Percentiles rank a stretch among this genome's conserved stretches.
These are phyloP conservation scores for Vigna reflexopilosa DNA, from an alignment of 306 rosid species.

Conservation along the genomic window DNA sequence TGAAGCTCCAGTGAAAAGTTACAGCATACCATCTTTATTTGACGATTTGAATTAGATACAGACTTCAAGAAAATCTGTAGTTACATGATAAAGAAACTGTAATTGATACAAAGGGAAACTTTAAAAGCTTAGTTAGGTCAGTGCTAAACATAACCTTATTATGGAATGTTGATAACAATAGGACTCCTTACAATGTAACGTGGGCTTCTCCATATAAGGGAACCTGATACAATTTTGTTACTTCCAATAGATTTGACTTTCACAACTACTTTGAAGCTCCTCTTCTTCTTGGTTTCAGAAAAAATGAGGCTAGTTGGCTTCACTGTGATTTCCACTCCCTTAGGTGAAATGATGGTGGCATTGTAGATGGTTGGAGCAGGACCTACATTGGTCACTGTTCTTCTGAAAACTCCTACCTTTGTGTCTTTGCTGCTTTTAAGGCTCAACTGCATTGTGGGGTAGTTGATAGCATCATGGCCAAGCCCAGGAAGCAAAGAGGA, in stretches of 20 bases:
- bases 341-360: slow-evolving; percentile 68
- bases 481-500: slow-evolving; percentile 70
- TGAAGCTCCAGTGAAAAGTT: not conserved
- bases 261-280: slow-evolving; percentile 77
- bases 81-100: slow-evolving; percentile 22
- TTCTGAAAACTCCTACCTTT: slow-evolving; percentile 56
- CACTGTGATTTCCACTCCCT: slow-evolving; percentile 72
- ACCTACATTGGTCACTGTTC: slow-evolving; percentile 86
- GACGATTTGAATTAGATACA: slow-evolving; percentile 10
- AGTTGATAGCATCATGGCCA: slow-evolving; percentile 88
- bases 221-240: slow-evolving; percentile 60
- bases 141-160: not conserved
- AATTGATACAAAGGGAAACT: not conserved
- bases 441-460: slow-evolving; percentile 75
- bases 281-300: slow-evolving; percentile 53
- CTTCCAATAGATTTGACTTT: slow-evolving; percentile 57
- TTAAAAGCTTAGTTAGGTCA: slow-evolving; percentile 2
- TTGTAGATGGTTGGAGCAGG: slow-evolving; percentile 58
- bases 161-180: slow-evolving; percentile 66
- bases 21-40: slow-evolving; percentile 25
- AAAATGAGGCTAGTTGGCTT: slow-evolving; percentile 59
- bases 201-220: slow-evolving; percentile 66
- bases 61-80: not conserved
- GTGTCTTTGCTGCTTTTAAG: slow-evolving; percentile 44
- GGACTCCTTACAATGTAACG: slow-evolving; percentile 74